Evolutionary conservation across 2,329 filamentous ascomycete genomes (phyloP).

Genomic region (Zalaria sp.): DNA sequence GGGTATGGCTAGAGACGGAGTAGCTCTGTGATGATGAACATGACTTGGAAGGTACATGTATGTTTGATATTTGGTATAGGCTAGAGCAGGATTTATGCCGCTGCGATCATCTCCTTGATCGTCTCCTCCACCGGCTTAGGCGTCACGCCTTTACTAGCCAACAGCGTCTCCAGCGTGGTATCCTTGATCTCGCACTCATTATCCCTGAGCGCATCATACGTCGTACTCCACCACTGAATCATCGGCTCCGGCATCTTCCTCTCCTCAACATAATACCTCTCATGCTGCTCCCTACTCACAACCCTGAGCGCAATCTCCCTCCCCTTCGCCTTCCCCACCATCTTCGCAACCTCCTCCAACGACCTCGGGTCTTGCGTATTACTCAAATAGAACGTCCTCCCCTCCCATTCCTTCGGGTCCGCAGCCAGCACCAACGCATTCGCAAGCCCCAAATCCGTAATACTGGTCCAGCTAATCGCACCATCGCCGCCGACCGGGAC

Average conservation of each 20-base stretch:
- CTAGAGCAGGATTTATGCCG: background rate
- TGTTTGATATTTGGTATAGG: no score
- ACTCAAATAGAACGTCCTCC: slow-evolving; percentile 25
- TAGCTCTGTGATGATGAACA: background rate
- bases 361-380: slow-evolving; percentile 11
- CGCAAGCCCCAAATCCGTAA: slow-evolving; percentile 27
- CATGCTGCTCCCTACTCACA: slow-evolving; percentile 24
- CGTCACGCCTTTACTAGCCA: slow-evolving; percentile 19
- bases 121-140: slow-evolving; percentile 25
- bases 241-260: slow-evolving; percentile 20
- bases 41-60: background rate
- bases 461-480: slow-evolving; percentile 28
- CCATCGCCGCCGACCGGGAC: slow-evolving; percentile 26
- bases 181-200: slow-evolving; percentile 29
- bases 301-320: slow-evolving; percentile 21
- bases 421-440: slow-evolving; percentile 25
- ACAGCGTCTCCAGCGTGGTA: slow-evolving; percentile 22
- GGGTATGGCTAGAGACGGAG: background rate
- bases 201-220: slow-evolving; percentile 28
- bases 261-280: slow-evolving; percentile 24
- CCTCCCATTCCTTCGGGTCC: slow-evolving; percentile 16
- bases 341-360: slow-evolving; percentile 14
- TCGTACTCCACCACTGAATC: slow-evolving; percentile 32
- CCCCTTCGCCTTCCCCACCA: slow-evolving; percentile 13
- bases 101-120: slow-evolving; percentile 24